phyloP scores from a whole-genome alignment of 2,329 filamentous ascomycete genomes.

The Aspergillus luchuensis region DNA sequence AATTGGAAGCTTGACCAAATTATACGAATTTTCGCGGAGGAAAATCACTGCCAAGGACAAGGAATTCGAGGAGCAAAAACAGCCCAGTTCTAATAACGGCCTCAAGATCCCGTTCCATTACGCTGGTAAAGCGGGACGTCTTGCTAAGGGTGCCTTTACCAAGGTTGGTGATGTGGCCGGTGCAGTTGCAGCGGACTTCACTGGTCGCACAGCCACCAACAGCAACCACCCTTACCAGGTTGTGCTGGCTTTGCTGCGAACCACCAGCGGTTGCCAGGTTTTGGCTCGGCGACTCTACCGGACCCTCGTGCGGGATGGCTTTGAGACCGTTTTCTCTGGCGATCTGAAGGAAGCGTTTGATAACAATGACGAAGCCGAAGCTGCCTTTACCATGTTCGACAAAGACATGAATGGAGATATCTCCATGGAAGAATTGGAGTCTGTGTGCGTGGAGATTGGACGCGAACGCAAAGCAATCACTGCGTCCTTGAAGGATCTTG shows the following conservation, averaged over 20 bases:
- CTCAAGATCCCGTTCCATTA: conserved; percentile 72
- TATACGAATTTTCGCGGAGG: conserved; percentile 66
- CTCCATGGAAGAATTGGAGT: conserved; percentile 90
- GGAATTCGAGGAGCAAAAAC: conserved; percentile 67
- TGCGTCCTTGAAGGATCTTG: conserved; percentile 89
- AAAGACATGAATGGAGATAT: conserved; percentile 97
- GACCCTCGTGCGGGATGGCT: conserved; percentile 74
- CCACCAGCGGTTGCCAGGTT: conserved; percentile 73
- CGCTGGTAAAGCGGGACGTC: conserved; percentile 69
- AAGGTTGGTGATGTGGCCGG: conserved; percentile 85
- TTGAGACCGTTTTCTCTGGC: conserved; percentile 74
- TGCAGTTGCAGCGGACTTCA: conserved; percentile 87
- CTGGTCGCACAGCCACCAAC: conserved; percentile 67
- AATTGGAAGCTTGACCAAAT: conserved; percentile 67
- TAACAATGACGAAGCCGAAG: conserved; percentile 81
- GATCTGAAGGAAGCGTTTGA: conserved; percentile 79
- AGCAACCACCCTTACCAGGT: conserved; percentile 83
- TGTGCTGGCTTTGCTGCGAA: conserved; percentile 73
- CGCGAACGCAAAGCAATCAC: conserved; percentile 94
- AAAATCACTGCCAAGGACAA: conserved; percentile 71
- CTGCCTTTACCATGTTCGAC: conserved; percentile 89
- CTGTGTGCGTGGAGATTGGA: conserved; percentile 90
- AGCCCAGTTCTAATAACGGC: conserved; percentile 55
- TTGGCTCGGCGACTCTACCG: conserved; percentile 86
- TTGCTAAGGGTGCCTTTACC: conserved; percentile 72